Evolutionary conservation across 495 filamentous ascomycete species (phyloP).

Genomic region (Oleoguttula mirabilis): DNA sequence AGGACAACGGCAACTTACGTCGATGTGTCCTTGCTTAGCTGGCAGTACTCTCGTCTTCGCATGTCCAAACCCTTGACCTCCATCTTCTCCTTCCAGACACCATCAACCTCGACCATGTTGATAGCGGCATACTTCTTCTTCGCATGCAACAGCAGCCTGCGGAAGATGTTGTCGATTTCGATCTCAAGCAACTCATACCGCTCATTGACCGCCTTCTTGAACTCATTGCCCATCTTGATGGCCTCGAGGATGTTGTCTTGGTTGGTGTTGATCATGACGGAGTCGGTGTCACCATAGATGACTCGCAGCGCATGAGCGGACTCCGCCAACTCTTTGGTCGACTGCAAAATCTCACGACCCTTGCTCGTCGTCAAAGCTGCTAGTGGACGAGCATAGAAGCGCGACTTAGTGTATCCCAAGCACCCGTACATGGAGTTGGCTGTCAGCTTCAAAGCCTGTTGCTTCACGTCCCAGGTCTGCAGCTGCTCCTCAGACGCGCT

Average conservation of each 20-base stretch:
- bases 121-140: slow-evolving; percentile 99
- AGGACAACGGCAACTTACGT: slow-evolving; percentile 30
- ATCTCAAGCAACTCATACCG: slow-evolving; percentile 85
- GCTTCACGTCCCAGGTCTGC: slow-evolving; percentile 95
- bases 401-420: slow-evolving; percentile 86
- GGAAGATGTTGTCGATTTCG: slow-evolving; percentile 96
- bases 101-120: slow-evolving; percentile 79
- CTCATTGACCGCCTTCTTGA: slow-evolving; percentile 74
- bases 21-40: slow-evolving; percentile 85
- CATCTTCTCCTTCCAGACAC: slow-evolving; percentile 84
- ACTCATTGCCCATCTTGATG: slow-evolving; percentile 72
- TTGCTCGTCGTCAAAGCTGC: slow-evolving; percentile 95
- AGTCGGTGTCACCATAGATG: slow-evolving; percentile 98
- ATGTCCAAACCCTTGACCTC: slow-evolving; percentile 98
- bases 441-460: slow-evolving; percentile 89
- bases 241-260: slow-evolving; percentile 86
- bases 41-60: slow-evolving; percentile 92
- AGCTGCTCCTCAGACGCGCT: slow-evolving; percentile 74
- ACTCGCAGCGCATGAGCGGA: slow-evolving; percentile 69
- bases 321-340: slow-evolving; percentile 90
- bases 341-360: slow-evolving; percentile 90
- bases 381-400: slow-evolving; percentile 90
- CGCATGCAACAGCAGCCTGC: slow-evolving; percentile 81
- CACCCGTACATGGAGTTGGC: slow-evolving; percentile 99
- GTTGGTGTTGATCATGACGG: slow-evolving; percentile 99